These are phyloP conservation scores for Aspergillus alliaceus DNA, from an alignment of 2,329 filamentous ascomycete species.

Conservation along the genomic window DNA sequence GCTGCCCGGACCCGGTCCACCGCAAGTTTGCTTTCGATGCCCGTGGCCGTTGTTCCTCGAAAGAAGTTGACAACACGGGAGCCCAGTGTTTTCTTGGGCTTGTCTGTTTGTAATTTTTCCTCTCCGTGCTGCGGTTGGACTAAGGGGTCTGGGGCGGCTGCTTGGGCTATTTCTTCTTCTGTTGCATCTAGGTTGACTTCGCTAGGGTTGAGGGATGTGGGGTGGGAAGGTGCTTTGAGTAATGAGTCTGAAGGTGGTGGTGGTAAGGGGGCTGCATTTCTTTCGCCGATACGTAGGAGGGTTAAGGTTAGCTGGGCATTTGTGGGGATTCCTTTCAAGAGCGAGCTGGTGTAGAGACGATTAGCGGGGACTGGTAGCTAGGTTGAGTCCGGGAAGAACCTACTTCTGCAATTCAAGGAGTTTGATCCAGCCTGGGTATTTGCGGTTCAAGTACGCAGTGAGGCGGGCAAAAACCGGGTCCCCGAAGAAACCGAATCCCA, in stretches of 20 bases:
- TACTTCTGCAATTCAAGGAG: constrained; percentile 69
- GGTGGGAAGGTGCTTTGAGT: constrained; percentile 35
- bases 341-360: constrained; percentile 50
- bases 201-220: constrained; percentile 38
- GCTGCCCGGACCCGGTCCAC: constrained; percentile 71
- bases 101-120: constrained; percentile 21
- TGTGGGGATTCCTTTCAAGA: constrained; percentile 79
- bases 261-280: constrained; percentile 77
- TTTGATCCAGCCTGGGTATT: constrained; percentile 71
- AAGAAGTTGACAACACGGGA: constrained; percentile 62
- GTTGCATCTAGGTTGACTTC: constrained; percentile 61
- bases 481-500: constrained; percentile 76
- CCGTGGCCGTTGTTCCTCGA: constrained; percentile 68
- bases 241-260: constrained; percentile 48
- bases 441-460: constrained; percentile 49
- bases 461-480: constrained; percentile 68
- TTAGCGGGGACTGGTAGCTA: background rate
- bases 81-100: constrained; percentile 47
- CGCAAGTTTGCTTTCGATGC: constrained; percentile 69
- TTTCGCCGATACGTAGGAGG: constrained; percentile 76
- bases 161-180: constrained; percentile 64
- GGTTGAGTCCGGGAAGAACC: constrained; percentile 21
- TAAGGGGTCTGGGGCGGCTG: constrained; percentile 56
- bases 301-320: constrained; percentile 84
- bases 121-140: constrained; percentile 62